Evolutionary conservation across 2,329 filamentous ascomycete genomes (phyloP).

Genomic region (Trichoderma sp.): DNA sequence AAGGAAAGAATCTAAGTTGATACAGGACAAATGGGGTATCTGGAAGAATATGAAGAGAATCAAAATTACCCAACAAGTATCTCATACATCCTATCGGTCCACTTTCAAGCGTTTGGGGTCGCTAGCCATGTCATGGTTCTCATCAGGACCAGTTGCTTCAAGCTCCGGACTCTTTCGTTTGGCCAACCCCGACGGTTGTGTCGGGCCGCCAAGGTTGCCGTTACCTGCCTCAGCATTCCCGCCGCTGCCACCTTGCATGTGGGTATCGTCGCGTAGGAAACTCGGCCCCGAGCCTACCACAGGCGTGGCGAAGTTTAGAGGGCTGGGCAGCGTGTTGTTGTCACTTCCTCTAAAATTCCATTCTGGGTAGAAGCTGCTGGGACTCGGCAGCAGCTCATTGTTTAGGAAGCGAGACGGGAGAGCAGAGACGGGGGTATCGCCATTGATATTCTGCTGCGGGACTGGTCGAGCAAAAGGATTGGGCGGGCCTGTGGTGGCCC

Average conservation of each 20-base stretch:
- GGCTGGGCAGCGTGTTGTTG: slow-evolving; percentile 86
- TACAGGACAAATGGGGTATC: slow-evolving; percentile 26
- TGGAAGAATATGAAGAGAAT: slow-evolving; percentile 20
- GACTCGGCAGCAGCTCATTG: slow-evolving; percentile 84
- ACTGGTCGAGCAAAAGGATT: slow-evolving; percentile 93
- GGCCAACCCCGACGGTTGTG: slow-evolving; percentile 27
- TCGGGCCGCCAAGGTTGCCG: slow-evolving; percentile 1
- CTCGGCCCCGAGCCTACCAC: slow-evolving; percentile 62
- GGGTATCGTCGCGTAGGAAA: slow-evolving; percentile 60
- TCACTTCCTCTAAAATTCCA: slow-evolving; percentile 77
- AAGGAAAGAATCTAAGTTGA: slow-evolving; percentile 18
- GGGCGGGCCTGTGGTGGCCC: slow-evolving; percentile 85
- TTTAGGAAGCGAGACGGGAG: slow-evolving; percentile 89
- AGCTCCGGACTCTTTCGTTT: slow-evolving; percentile 62
- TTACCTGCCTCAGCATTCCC: slow-evolving; percentile 27
- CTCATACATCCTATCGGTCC: slow-evolving; percentile 39
- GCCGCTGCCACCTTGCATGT: slow-evolving; percentile 27
- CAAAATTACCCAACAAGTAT: slow-evolving; percentile 14
- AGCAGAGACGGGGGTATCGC: slow-evolving; percentile 80
- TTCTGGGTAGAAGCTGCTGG: slow-evolving; percentile 88
- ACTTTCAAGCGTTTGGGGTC: slow-evolving; percentile 58
- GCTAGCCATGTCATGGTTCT: slow-evolving; percentile 45
- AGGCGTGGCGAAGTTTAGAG: slow-evolving; percentile 89
- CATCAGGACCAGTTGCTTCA: slow-evolving; percentile 43
- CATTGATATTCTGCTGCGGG: slow-evolving; percentile 65